Percentiles rank a stretch among this genome's conserved stretches.
phyloP scores from a whole-genome alignment of 108 stramenopile genomes.

The Pseudonitzschia delicatissima region DNA sequence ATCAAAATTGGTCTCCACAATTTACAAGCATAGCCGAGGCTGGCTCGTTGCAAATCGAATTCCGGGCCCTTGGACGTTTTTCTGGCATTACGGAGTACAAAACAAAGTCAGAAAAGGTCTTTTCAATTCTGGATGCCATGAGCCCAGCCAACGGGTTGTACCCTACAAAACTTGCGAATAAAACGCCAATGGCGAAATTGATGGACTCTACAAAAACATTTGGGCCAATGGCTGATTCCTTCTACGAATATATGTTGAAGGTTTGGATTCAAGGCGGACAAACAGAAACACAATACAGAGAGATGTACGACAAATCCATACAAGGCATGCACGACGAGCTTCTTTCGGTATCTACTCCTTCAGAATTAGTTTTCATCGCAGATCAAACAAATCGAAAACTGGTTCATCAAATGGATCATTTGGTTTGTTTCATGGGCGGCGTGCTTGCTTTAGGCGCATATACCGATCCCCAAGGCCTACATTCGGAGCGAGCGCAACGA shows the following conservation, averaged over 20 bases:
- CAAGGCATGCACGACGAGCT: slow-evolving; percentile 77
- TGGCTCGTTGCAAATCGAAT: slow-evolving; percentile 94
- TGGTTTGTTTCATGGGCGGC: slow-evolving; percentile 95
- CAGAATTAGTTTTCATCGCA: slow-evolving; percentile 80
- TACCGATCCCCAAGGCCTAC: slow-evolving; percentile 65
- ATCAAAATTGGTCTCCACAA: slow-evolving; percentile 58
- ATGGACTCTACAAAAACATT: too few species aligned
- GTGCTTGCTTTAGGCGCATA: slow-evolving; percentile 89
- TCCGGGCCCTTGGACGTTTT: slow-evolving; percentile 71
- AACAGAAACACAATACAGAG: slow-evolving; percentile 64
- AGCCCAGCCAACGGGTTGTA: too few species aligned
- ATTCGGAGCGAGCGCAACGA: slow-evolving; percentile 72
- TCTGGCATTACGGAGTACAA: slow-evolving; percentile 69
- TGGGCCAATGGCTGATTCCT: slow-evolving; percentile 71
- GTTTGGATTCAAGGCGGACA: slow-evolving; percentile 87
- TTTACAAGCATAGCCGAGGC: slow-evolving; percentile 67
- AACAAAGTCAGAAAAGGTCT: slow-evolving; percentile 61
- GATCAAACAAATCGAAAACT: slow-evolving; percentile 46
- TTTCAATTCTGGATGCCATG: too few species aligned
- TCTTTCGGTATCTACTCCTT: slow-evolving; percentile 65
- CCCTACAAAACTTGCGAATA: too few species aligned
- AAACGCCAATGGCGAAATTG: too few species aligned
- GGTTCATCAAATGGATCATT: slow-evolving; percentile 88
- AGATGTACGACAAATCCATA: slow-evolving; percentile 90
- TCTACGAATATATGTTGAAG: slow-evolving; percentile 98